phyloP scores from a whole-genome alignment of 73 alveolate species.

The Symbiodinium natans region DNA sequence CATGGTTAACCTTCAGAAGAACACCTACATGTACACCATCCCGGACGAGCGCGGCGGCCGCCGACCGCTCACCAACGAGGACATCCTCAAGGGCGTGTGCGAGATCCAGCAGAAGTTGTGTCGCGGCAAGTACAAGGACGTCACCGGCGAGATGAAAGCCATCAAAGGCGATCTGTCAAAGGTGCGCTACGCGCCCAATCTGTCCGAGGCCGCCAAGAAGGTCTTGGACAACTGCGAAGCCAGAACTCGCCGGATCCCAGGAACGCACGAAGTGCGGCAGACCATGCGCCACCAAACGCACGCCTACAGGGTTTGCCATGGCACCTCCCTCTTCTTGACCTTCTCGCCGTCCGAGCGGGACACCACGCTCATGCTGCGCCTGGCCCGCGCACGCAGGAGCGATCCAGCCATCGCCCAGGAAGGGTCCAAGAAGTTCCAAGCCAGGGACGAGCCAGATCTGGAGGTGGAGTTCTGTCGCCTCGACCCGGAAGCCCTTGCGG shows the following conservation, averaged over 20 bases:
- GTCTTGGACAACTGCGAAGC: slow-evolving; percentile 11
- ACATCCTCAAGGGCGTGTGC: background rate
- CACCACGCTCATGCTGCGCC: slow-evolving; percentile 11
- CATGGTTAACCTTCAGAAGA: slow-evolving; percentile 20
- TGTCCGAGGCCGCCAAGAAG: background rate
- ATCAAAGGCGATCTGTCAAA: slow-evolving; percentile 28
- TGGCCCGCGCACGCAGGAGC: background rate
- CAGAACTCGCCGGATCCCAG: slow-evolving; percentile 14
- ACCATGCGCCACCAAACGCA: slow-evolving; percentile 58
- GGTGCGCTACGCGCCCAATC: background rate
- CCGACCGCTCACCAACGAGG: background rate
- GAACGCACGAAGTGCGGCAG: slow-evolving; percentile 41
- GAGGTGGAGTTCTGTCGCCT: slow-evolving; percentile 11
- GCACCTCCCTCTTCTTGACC: slow-evolving; percentile 50
- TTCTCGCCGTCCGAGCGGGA: slow-evolving; percentile 61
- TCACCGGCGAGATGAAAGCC: background rate
- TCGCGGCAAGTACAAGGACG: slow-evolving; percentile 27
- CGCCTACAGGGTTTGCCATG: slow-evolving; percentile 23
- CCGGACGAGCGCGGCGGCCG: background rate
- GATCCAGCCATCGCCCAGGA: slow-evolving; percentile 20
- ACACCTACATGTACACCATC: background rate
- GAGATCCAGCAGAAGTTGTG: background rate
- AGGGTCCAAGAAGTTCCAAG: background rate
- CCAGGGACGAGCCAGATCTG: slow-evolving; percentile 28
- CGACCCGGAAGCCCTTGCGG: slow-evolving; percentile 9